phyloP scores from a whole-genome alignment of 768 basidiomycete genomes.

The Leccinum arenicola region DNA sequence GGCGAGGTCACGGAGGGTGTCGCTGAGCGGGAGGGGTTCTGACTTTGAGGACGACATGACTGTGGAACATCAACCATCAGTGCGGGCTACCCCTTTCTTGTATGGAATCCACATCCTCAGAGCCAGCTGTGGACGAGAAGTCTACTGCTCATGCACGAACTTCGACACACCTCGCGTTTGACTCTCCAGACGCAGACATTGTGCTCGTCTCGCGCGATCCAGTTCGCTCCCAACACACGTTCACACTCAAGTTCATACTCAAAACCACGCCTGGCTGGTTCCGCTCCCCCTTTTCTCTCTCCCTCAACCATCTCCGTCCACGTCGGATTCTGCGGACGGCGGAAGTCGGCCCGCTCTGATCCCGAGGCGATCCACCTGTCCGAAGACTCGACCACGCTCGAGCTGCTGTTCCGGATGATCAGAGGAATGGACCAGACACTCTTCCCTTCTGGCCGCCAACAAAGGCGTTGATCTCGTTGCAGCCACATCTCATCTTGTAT shows the following conservation, averaged over 20 bases:
- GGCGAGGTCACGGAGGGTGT: constrained; percentile 71
- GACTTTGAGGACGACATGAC: constrained; percentile 32
- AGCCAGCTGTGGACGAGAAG: background rate
- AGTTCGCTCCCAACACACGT: constrained; percentile 45
- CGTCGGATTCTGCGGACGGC: background rate
- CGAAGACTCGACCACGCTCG: constrained; percentile 54
- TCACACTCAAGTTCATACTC: constrained; percentile 56
- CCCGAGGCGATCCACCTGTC: constrained; percentile 49
- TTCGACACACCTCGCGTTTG: constrained; percentile 49
- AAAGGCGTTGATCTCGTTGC: no score
- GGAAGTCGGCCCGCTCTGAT: constrained; percentile 3
- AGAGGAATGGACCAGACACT: no score
- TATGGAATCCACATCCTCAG: constrained; percentile 19
- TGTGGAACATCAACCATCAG: background rate
- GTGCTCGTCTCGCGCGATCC: constrained; percentile 43
- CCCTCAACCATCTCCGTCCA: constrained; percentile 36
- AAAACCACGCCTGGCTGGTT: constrained; percentile 60
- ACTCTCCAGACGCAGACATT: constrained; percentile 53
- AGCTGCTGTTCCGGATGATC: constrained; percentile 57
- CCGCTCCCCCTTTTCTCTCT: constrained; percentile 55
- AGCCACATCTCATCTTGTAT: no score
- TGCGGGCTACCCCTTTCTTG: background rate
- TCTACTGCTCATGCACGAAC: background rate
- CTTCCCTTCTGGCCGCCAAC: no score
- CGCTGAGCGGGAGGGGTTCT: constrained; percentile 49